These are phyloP conservation scores for Pseudopyrenochaeta lycopersici DNA, from an alignment of 2,329 filamentous ascomycete species.

Conservation along the genomic window DNA sequence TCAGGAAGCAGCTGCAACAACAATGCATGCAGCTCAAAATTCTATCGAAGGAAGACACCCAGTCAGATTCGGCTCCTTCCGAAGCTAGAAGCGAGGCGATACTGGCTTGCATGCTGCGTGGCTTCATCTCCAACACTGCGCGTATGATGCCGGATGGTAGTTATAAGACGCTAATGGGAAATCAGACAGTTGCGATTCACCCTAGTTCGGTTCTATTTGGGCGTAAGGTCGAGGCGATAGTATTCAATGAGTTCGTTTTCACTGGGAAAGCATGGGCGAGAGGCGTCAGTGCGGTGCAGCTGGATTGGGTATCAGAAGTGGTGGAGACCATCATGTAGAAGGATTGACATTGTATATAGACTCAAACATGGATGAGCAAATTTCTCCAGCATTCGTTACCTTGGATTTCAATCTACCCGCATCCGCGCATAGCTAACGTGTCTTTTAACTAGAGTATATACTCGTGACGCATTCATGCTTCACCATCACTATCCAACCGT, in stretches of 20 bases:
- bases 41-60: conserved; percentile 27
- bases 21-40: conserved; percentile 63
- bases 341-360: background rate
- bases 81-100: conserved; percentile 60
- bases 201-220: conserved; percentile 69
- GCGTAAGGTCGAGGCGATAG: conserved; percentile 65
- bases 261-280: conserved; percentile 71
- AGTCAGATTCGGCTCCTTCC: conserved; percentile 28
- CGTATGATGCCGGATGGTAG: conserved; percentile 67
- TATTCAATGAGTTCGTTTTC: conserved; percentile 73
- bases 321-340: conserved; percentile 42
- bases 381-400: too few species aligned
- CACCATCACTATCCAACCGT: too few species aligned
- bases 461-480: too few species aligned
- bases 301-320: conserved; percentile 68
- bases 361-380: too few species aligned
- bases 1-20: conserved; percentile 67
- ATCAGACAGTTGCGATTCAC: conserved; percentile 70
- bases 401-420: background rate
- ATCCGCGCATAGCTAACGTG: too few species aligned
- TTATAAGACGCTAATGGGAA: conserved; percentile 68
- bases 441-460: too few species aligned
- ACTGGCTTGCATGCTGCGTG: conserved; percentile 65
- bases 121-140: conserved; percentile 69
- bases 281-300: conserved; percentile 68